Base-by-base conservation (phyloP, 176 grass and related monocot genomes). In the Cenchrus purpureus region DNA sequence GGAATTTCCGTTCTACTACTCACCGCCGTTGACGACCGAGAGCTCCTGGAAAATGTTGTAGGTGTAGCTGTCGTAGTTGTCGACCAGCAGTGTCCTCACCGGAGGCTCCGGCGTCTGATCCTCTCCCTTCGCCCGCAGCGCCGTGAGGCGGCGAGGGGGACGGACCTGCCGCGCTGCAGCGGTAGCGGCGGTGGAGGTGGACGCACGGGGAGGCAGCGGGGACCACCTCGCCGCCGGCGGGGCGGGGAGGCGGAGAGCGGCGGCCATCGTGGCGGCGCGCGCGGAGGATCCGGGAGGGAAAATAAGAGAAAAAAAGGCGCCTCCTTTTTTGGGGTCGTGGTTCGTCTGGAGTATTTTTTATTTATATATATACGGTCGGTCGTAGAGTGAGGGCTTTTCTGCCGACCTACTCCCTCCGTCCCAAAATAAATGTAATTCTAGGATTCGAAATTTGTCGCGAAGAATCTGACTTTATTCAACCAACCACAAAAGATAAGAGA, bases 1-100 rank as follows among this genome's bases (percentile, higher is more conserved):
- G 10, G 13, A 52, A 14, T 7, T 12, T 28, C 0, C 53, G 31
- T 55, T 9, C 9, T 53, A 81, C 9, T 53, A 81, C 87, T 84
- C 86, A 98, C 96, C 89, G 76, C 93, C 87, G 89, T 98, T 98
- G 86, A 98, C 89, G 40, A 98, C 86, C 5, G 89, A 94, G 37
- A 98, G 88, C 81, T 98, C 96, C 76, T 95, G 96, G 83, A 92
- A 95, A 81, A 98, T 91, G 86, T 98, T 98, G 77, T 98, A 98
- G 66, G 96, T 95, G 79, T 98, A 95, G 84, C 93, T 98, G 86
- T 98, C 96, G 74, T 98, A 94, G 88, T 95, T 98, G 80, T 98
- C 93, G 50, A 95, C 95, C 65, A 95, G 77, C 49, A 98, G 91
- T 68, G 96, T 95, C 79, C 96, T 87, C n/a, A 94, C 91, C 45